Base-by-base conservation (phyloP, 208 protist species). In the Trypanosoma lewisi region DNA sequence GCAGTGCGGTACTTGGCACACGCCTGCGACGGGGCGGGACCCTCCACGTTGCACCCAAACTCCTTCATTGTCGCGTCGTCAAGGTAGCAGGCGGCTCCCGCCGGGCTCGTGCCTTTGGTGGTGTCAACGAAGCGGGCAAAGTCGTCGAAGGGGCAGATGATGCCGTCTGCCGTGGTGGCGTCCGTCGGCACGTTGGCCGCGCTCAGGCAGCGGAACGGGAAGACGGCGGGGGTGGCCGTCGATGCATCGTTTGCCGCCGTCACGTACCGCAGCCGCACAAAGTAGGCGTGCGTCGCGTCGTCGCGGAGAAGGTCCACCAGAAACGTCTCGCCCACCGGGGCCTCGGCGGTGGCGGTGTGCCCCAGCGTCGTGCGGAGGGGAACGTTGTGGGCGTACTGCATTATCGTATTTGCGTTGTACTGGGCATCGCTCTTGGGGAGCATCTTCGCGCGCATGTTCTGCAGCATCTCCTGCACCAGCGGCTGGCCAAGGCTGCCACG, bases 131-230 rank as follows among this genome's bases (percentile, higher is more conserved):
- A 72, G 16, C 66, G 57, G 16, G 21, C 53, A 47, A 65, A 72
- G 57, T 72, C 66, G 41, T 72, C 58, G 25, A 72, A 66, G 12
- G 56, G 66, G 37, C 66, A 72, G 6, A 51, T 55, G 52, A 65
- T 25, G 30, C 56, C 66, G 28, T 49, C 51, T 0, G 30, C 25
- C 19, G 30, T 42, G 7, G 16, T 54, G 19, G 37, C 57, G n/a
- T n/a, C 48, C 23, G 54, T 72, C 36, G 57, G 14, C 25, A 48
- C 49, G 16, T 36, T 21, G 23, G 55, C 54, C 17, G 57, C 57
- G 44, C 23, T 51, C 21, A 72, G 36, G 36, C 66, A 72, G 16
- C 66, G 66, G 55, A 72, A 72, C 42, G 66, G 56, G 25, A 72
- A 72, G 33, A 16, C 30, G 34, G 56, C 52, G 16, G 30, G 21